Percentiles rank a stretch among this genome's conserved stretches.
Conservation (phyloP, 768 basidiomycete genomes). For the Agrocybe praecox region DNA sequence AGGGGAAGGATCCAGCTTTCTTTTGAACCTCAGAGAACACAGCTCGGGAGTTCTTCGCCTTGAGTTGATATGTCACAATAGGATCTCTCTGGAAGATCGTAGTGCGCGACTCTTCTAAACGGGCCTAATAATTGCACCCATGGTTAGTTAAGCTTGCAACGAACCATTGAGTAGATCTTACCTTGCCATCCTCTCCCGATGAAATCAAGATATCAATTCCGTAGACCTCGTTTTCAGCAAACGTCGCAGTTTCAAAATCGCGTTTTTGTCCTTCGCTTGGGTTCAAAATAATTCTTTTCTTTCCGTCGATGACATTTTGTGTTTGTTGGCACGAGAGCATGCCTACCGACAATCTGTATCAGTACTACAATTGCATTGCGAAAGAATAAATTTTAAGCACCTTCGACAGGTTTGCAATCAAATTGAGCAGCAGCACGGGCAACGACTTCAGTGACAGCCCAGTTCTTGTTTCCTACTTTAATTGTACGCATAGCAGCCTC, state of each 20-base stretch:
- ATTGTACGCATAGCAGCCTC: slow-evolving; percentile 90
- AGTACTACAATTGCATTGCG: neutral
- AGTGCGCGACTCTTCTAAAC: slow-evolving; percentile 86
- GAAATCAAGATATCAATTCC: slow-evolving; percentile 92
- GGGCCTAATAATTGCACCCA: slow-evolving; percentile 57
- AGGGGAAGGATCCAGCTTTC: slow-evolving; percentile 97
- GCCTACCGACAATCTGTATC: slow-evolving; percentile 42
- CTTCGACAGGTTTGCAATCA: slow-evolving; percentile 94
- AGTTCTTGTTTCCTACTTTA: slow-evolving; percentile 94
- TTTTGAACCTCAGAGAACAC: slow-evolving; percentile 97
- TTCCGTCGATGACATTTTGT: slow-evolving; percentile 94
- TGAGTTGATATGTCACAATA: slow-evolving; percentile 88
- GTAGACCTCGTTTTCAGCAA: slow-evolving; percentile 94
- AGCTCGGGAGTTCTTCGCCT: slow-evolving; percentile 97
- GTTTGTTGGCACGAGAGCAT: slow-evolving; percentile 95
- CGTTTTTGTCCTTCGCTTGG: slow-evolving; percentile 82
- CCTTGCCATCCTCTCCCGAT: slow-evolving; percentile 90
- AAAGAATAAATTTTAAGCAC: slow-evolving; percentile 37
- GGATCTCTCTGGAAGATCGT: slow-evolving; percentile 92
- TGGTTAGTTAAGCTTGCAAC: neutral
- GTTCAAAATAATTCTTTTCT: slow-evolving; percentile 93
- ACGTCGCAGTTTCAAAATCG: slow-evolving; percentile 83
- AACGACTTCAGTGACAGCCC: slow-evolving; percentile 89
- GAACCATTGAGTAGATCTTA: slow-evolving; percentile 24
- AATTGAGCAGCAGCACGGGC: slow-evolving; percentile 68